Evolutionary conservation across 1,139 yeast genomes (phyloP), one percentile per base, ranked within the genome.

Genomic region (Trichomonascaceae sp.): DNA sequence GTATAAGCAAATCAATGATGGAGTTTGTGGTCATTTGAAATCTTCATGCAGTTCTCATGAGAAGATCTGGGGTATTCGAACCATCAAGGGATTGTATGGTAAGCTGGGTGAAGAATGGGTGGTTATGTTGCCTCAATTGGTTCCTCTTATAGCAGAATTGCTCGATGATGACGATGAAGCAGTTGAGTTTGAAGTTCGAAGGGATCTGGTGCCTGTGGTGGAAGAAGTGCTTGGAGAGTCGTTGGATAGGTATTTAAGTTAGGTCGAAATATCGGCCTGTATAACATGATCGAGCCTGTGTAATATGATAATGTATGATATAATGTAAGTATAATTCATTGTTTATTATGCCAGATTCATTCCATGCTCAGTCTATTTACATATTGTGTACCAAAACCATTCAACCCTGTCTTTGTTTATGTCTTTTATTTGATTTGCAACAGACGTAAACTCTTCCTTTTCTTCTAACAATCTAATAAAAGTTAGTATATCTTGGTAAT

Each of bases 51-150:
- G 58, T 1, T 58, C 82, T 15, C 71, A 72, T 54, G 87, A 83
- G 63, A 90, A 90, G 76, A 78, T 85, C 62, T 88, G 96, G 95
- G 83, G 96, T 32, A 80, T 89, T 53, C 82, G 85, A 67, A 77
- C 88, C 1, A 79, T 91, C 70, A 88, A 88, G 71, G 77, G 83
- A 24, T 82, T 93, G 45, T 93, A 90, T 79, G 87, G 87, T 61
- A 87, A 87, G 75, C 84, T 90, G 67, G 98, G 98, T 52, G 98
- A 93, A 66, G 90, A 85, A 69, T 93, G 99, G 99, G 80, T 93
- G 60, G 75, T 85, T 43, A 79, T 87, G 75, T 78, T 93, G 66
- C 99, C 99, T 24, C 96, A 93, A 65, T 79, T 93, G 64, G 96
- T 95, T 58, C 99, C 99, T 45, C 80, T 89, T 60, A 88, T 93